Evolutionary conservation across 1,284 basidiomycete genomes (phyloP).

Genomic region (Ceratorhiza oryzae-sativae): DNA sequence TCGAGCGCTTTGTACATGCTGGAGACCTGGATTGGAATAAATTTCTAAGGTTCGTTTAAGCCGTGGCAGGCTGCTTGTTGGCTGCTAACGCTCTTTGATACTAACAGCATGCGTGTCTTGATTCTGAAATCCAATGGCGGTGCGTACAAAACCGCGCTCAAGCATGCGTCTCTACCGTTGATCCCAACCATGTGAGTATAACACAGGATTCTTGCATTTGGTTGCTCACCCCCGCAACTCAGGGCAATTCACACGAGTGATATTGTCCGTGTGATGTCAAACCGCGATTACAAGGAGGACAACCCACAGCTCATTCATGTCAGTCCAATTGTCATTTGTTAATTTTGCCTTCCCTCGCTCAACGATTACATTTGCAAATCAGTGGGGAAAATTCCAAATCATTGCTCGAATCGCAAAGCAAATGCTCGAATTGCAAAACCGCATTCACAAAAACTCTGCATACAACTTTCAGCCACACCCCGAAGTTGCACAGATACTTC

Average conservation of each 20-base stretch:
- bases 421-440: constrained; percentile 72
- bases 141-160: constrained; percentile 77
- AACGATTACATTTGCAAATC: background rate
- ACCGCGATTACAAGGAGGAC: constrained; percentile 67
- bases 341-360: background rate
- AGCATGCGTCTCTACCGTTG: constrained; percentile 78
- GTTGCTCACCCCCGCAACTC: constrained; percentile 40
- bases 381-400: constrained; percentile 84
- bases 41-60: constrained; percentile 56
- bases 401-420: constrained; percentile 73
- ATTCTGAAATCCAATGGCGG: constrained; percentile 71
- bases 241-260: constrained; percentile 85
- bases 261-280: constrained; percentile 78
- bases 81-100: background rate
- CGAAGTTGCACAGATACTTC: constrained; percentile 61
- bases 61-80: background rate
- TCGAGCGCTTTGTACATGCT: constrained; percentile 69
- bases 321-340: background rate
- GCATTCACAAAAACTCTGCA: constrained; percentile 64
- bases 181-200: constrained; percentile 78
- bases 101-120: constrained; percentile 78
- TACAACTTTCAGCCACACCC: constrained; percentile 64
- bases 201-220: background rate
- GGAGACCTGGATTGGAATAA: constrained; percentile 70
- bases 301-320: constrained; percentile 69